These are phyloP conservation scores for Mucuna pruriens DNA, from an alignment of 306 rosid species.

Conservation along the genomic window DNA sequence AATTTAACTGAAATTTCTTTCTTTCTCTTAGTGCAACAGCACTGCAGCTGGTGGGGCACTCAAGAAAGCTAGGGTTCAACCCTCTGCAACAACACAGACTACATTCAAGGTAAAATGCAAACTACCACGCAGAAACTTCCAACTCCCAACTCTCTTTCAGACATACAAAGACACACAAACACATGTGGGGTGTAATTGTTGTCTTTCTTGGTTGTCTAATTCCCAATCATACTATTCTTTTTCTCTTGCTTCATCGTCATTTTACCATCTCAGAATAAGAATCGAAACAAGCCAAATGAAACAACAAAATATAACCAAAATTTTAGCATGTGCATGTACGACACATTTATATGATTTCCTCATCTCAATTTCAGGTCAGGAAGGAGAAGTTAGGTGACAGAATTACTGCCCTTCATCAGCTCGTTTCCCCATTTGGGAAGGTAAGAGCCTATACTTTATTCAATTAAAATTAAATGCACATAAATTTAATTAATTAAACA, in stretches of 20 bases:
- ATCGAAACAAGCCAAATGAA: constrained; percentile 35
- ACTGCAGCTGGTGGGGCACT: constrained; percentile 77
- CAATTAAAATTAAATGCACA: constrained; percentile 18
- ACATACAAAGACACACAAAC: constrained; percentile 37
- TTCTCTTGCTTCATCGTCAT: constrained; percentile 38
- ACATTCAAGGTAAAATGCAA: constrained; percentile 81
- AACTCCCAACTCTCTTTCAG: constrained; percentile 40
- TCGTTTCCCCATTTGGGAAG: constrained; percentile 99
- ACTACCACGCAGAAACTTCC: constrained; percentile 51
- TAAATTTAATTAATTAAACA: not conserved
- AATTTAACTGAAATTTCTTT: constrained; percentile 13
- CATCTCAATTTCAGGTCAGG: constrained; percentile 73
- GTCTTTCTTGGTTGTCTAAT: constrained; percentile 86
- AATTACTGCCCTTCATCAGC: constrained; percentile 96
- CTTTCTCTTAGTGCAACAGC: constrained; percentile 73
- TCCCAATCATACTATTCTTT: constrained; percentile 66
- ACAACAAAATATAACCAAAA: constrained; percentile 44
- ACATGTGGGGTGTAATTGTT: constrained; percentile 54
- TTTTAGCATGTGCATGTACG: constrained; percentile 50
- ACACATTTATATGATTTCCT: constrained; percentile 25
- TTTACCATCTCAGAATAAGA: constrained; percentile 37
- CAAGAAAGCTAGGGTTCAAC: constrained; percentile 95
- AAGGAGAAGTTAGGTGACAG: constrained; percentile 99
- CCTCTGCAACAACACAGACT: constrained; percentile 68
- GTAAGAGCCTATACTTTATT: constrained; percentile 44